Percentiles rank a stretch among this genome's conserved stretches.
phyloP scores from a whole-genome alignment of 164 flowering plant genomes.

The Chimonanthus praecox region DNA sequence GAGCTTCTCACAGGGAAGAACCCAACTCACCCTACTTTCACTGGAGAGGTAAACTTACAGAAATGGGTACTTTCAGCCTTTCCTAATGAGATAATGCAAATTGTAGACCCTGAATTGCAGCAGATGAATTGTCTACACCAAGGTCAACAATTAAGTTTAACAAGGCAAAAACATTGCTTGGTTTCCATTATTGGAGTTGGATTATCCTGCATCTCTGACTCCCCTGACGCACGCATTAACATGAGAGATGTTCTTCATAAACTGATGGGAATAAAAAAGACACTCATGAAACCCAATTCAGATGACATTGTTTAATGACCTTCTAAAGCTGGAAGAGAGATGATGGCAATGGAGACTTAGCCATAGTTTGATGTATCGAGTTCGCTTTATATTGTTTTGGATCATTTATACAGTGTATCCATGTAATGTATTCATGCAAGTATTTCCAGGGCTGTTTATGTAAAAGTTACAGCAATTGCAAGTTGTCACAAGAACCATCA shows the following conservation, averaged over 20 bases:
- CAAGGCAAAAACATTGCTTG: not conserved
- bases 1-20: constrained; percentile 15
- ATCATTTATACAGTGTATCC: no score
- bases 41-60: constrained; percentile 19
- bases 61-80: constrained; percentile 11
- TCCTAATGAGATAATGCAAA: constrained; percentile 19
- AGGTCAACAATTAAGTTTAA: not conserved
- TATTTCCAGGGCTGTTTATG: no score
- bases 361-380: no score
- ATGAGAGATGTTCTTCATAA: constrained; percentile 2
- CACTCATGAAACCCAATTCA: not conserved
- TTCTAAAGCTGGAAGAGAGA: no score
- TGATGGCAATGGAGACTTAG: no score
- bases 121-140: not conserved
- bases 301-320: not conserved
- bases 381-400: no score
- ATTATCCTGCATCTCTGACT: not conserved
- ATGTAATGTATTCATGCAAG: no score
- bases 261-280: not conserved
- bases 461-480: no score
- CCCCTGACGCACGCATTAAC: not conserved
- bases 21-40: constrained; percentile 18
- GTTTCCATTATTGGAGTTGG: not conserved
- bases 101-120: constrained; percentile 21
- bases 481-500: no score